Percentiles rank a stretch among this genome's conserved stretches.
These are phyloP conservation scores for Cadophora sp. DNA, from an alignment of 2,329 filamentous ascomycete species.

Conservation along the genomic window DNA sequence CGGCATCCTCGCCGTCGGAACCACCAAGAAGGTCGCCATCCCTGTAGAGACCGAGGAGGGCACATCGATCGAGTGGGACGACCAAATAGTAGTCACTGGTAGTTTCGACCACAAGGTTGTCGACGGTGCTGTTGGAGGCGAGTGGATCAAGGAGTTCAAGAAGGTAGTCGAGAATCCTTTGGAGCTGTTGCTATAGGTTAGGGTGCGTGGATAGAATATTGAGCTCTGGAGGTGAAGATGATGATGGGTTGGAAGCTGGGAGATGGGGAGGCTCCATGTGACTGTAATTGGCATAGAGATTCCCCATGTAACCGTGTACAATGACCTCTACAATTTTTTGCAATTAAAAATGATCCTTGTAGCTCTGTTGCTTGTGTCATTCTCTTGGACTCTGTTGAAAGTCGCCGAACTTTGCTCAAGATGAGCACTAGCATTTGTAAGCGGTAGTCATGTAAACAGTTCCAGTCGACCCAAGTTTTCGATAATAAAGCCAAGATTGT, in stretches of 20 bases:
- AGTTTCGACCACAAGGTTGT: slow-evolving; percentile 99
- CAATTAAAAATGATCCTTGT: slow-evolving; percentile 1
- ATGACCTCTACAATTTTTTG: slow-evolving; percentile 18
- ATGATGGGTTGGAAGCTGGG: background rate
- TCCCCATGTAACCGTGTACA: slow-evolving; percentile 36
- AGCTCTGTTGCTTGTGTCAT: background rate
- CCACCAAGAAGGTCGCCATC: slow-evolving; percentile 92
- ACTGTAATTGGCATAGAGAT: slow-evolving; percentile 33
- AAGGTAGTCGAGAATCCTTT: slow-evolving; percentile 97
- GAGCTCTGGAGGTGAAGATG: background rate
- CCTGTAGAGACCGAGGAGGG: slow-evolving; percentile 87
- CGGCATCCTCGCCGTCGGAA: slow-evolving; percentile 92
- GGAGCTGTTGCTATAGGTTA: slow-evolving; percentile 78
- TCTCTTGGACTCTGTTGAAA: background rate
- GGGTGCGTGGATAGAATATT: background rate
- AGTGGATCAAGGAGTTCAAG: slow-evolving; percentile 98
- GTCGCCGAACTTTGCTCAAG: background rate
- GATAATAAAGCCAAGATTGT: background rate
- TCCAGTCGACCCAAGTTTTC: too few relatives aligned
- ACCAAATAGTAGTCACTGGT: slow-evolving; percentile 93
- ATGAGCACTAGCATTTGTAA: background rate
- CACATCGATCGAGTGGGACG: slow-evolving; percentile 83
- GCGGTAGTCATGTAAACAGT: too few relatives aligned
- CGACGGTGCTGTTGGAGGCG: slow-evolving; percentile 92
- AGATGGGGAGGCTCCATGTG: slow-evolving; percentile 16